Evolutionary conservation across 768 basidiomycete genomes (phyloP).

Genomic region (Tulasnella sp.): DNA sequence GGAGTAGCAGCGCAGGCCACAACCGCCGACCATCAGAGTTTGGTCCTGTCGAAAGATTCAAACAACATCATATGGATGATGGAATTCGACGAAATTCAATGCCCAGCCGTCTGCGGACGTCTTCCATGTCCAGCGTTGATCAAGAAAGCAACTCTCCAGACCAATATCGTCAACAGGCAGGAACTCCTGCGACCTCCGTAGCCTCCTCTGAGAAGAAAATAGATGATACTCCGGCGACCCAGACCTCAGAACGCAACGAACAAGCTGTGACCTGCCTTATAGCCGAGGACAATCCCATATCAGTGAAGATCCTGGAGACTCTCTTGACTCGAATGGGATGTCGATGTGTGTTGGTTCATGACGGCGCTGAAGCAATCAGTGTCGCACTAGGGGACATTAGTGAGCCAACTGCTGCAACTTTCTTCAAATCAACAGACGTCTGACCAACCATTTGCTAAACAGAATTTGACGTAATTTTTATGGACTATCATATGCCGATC

Average conservation of each 20-base stretch:
- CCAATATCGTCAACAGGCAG: constrained; percentile 36
- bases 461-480: constrained; percentile 95
- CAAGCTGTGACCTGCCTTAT: constrained; percentile 87
- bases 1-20: constrained; percentile 43
- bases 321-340: constrained; percentile 88
- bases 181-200: constrained; percentile 75
- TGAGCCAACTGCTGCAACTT: constrained; percentile 37
- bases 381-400: constrained; percentile 97
- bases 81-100: constrained; percentile 56
- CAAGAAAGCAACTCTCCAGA: constrained; percentile 27
- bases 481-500: constrained; percentile 93
- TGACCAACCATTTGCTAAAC: constrained; percentile 9
- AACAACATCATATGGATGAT: constrained; percentile 65
- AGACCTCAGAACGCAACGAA: constrained; percentile 32
- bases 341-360: constrained; percentile 87
- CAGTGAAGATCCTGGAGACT: constrained; percentile 94
- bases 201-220: constrained; percentile 57
- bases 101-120: constrained; percentile 78
- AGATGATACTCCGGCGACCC: constrained; percentile 1
- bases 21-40: constrained; percentile 81
- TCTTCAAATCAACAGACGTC: constrained; percentile 18
- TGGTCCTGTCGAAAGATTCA: constrained; percentile 81
- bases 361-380: constrained; percentile 94
- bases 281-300: constrained; percentile 97
- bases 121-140: constrained; percentile 70